These are phyloP conservation scores for Rhododendron williamsianum DNA, from an alignment of 148 eudicot genomes.

Conservation along the genomic window DNA sequence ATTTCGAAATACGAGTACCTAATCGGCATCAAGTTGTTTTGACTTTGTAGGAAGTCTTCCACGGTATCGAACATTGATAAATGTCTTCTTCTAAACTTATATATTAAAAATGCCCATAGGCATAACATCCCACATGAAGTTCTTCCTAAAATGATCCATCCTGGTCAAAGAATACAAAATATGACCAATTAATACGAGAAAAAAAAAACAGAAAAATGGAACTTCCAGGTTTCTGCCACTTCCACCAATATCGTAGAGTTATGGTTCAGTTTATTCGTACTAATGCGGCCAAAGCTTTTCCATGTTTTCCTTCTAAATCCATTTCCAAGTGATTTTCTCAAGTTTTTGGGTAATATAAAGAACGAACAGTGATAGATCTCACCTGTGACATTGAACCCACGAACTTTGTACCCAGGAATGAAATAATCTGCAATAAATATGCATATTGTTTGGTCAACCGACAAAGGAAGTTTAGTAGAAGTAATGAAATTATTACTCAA, in stretches of 20 bases:
- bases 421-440: too few relatives aligned
- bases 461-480: too few relatives aligned
- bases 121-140: background rate
- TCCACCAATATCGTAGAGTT: too few relatives aligned
- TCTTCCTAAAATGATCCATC: background rate
- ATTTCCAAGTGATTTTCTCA: background rate
- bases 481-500: too few relatives aligned
- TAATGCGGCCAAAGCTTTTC: background rate
- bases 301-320: too few relatives aligned
- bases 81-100: slow-evolving; percentile 11
- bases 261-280: too few relatives aligned
- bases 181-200: too few relatives aligned
- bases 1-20: background rate
- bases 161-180: too few relatives aligned
- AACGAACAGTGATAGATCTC: background rate
- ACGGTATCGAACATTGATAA: slow-evolving; percentile 7
- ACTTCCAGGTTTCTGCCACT: too few relatives aligned
- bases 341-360: background rate
- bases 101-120: background rate
- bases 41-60: background rate
- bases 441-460: too few relatives aligned
- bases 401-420: too few relatives aligned
- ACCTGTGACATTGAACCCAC: background rate
- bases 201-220: too few relatives aligned
- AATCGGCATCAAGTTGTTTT: slow-evolving; percentile 15